Conservation (phyloP, 1,284 basidiomycete genomes). For the Coriolopsis trogii region DNA sequence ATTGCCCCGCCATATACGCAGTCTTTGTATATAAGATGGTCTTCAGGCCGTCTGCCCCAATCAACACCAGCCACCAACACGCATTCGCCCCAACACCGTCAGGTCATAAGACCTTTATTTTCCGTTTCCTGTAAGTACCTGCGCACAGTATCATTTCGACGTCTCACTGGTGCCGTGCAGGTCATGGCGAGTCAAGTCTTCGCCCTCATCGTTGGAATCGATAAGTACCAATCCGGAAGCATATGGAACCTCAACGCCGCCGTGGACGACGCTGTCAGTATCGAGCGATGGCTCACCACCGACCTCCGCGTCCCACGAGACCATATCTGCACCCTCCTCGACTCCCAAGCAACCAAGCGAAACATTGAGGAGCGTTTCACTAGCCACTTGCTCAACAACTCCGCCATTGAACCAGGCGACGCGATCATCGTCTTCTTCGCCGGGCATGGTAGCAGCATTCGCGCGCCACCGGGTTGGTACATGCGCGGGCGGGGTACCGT, state of each 20-base stretch:
- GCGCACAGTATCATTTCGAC: background rate
- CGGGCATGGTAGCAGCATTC: slow-evolving; percentile 61
- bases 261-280: slow-evolving; percentile 58
- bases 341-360: slow-evolving; percentile 60
- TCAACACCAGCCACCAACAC: background rate
- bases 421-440: slow-evolving; percentile 70
- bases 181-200: slow-evolving; percentile 53
- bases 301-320: slow-evolving; percentile 59
- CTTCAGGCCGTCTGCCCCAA: background rate
- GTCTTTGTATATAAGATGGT: background rate
- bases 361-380: slow-evolving; percentile 61
- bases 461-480: slow-evolving; percentile 60
- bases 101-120: background rate
- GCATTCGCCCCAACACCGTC: background rate
- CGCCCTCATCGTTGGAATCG: slow-evolving; percentile 65
- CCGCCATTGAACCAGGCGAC: slow-evolving; percentile 57
- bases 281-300: slow-evolving; percentile 57
- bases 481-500: slow-evolving; percentile 45
- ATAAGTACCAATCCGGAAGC: slow-evolving; percentile 62
- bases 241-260: slow-evolving; percentile 68
- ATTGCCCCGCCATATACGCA: background rate
- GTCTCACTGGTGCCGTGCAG: background rate
- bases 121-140: background rate
- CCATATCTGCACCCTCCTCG: slow-evolving; percentile 57
- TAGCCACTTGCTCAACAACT: slow-evolving; percentile 61